phyloP scores from a whole-genome alignment of 768 basidiomycete genomes.

The Phlebiopsis gigantea region DNA sequence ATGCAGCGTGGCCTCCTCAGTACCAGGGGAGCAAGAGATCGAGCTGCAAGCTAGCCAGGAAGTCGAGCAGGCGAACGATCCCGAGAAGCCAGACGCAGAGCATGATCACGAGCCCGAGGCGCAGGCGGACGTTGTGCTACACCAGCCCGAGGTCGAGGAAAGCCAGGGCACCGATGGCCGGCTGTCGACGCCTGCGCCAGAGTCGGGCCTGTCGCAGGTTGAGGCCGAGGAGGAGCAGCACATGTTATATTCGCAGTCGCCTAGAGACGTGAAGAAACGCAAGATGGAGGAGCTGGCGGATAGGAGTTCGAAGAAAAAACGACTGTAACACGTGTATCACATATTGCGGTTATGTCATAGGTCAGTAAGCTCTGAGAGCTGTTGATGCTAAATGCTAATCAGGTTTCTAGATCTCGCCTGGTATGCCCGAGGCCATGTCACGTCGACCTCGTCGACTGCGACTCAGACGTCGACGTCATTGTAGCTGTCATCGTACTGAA shows the following conservation, averaged over 20 bases:
- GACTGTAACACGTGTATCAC: not conserved
- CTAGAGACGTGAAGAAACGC: constrained; percentile 30
- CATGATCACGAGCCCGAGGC: not conserved
- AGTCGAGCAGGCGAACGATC: too few relatives aligned
- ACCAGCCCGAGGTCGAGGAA: not conserved
- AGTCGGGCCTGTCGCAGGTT: constrained; percentile 1
- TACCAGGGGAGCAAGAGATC: not conserved
- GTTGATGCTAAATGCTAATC: not conserved
- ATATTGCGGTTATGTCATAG: too few relatives aligned
- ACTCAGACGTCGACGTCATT: too few relatives aligned
- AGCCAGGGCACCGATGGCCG: constrained; percentile 1
- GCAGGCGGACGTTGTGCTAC: not conserved
- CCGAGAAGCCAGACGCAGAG: too few relatives aligned
- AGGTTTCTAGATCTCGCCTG: too few relatives aligned
- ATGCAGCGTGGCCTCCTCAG: not conserved
- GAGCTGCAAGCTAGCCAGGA: too few relatives aligned
- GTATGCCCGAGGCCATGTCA: too few relatives aligned
- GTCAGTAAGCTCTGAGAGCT: not conserved
- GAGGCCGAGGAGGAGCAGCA: constrained; percentile 6
- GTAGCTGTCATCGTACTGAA: too few relatives aligned
- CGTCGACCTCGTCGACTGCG: too few relatives aligned
- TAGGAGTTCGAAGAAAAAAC: constrained; percentile 17
- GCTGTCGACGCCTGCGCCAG: not conserved
- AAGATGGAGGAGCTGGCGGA: constrained; percentile 29
- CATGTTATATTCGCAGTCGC: constrained; percentile 26